Base-by-base conservation (phyloP, 148 eudicot genomes). In the Cornus florida region DNA sequence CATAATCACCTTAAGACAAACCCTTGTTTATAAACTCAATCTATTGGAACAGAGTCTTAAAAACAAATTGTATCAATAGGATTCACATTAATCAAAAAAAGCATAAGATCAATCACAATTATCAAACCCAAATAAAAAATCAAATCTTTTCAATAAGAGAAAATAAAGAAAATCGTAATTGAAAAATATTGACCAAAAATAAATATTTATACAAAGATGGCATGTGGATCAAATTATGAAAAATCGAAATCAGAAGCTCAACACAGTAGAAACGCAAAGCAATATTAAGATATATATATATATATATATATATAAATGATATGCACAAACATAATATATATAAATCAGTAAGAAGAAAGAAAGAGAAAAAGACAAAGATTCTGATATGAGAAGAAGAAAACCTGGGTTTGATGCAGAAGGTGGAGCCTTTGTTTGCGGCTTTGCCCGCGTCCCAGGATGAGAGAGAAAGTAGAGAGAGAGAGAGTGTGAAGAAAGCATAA, bases 381-480 rank as follows among this genome's bases (percentile, higher is more conserved):
- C 5, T n/a, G 62, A 57, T 5, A 62, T 62, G 66, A 62, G 66
- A 62, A 62, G 24, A 62, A 17, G 39, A 66, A 13, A 28, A 75
- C 78, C 78, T 66, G 70, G 78, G 14, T 65, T 66, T 41, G 38
- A 41, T 66, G 24, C 39, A 38, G 69, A 64, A 48, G 39, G 69
- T 39, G 53, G 56, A 59, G 69, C 77, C 69, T 31, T 35, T 6
- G 48, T 43, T 43, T 43, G 48, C 48, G 48, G 48, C 53, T 75
- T 60, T 64, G 59, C 60, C 17, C 71, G 66, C 62, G 78, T 43
- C 2, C 67, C 39, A 28, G 57, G 43, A 20, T 20, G 59, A 65
- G 71, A 65, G 53, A 75, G 56, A 59, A 43, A 60, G n/a, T 32
- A 33, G 41, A 62, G 41, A n/a, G 65, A 62, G 33, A 31, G 46